A percentile compares a stretch with the other conserved stretches of the same genome.
phyloP scores from a whole-genome alignment of 2,329 filamentous ascomycete genomes.

The Coniochaeta sp. region DNA sequence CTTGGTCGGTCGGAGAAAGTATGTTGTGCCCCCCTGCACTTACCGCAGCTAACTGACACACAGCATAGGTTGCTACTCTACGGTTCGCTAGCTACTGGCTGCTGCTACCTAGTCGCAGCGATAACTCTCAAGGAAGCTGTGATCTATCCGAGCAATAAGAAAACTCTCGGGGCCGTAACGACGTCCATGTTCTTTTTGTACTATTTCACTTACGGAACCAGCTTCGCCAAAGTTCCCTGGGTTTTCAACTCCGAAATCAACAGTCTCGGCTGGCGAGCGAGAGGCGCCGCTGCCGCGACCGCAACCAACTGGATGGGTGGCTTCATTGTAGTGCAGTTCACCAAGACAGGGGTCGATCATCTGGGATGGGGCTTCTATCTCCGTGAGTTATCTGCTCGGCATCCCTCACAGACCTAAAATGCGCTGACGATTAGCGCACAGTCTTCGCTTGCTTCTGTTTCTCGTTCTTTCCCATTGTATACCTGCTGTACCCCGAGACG shows the following conservation, averaged over 20 bases:
- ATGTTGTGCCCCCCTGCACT: not conserved
- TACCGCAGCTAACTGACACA: not conserved
- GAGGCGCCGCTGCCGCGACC: slow-evolving; percentile 34
- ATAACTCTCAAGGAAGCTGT: slow-evolving; percentile 23
- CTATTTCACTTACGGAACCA: slow-evolving; percentile 32
- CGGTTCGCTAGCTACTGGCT: slow-evolving; percentile 24
- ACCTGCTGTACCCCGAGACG: slow-evolving; percentile 43
- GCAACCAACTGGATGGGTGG: slow-evolving; percentile 36
- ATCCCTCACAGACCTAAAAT: slow-evolving; percentile 6
- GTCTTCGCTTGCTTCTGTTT: slow-evolving; percentile 21
- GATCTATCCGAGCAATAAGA: slow-evolving; percentile 19
- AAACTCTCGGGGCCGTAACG: slow-evolving; percentile 25
- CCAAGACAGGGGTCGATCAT: slow-evolving; percentile 32
- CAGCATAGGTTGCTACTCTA: slow-evolving; percentile 28
- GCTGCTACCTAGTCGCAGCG: slow-evolving; percentile 29
- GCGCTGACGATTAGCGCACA: not conserved
- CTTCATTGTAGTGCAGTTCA: slow-evolving; percentile 36
- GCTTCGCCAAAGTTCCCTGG: slow-evolving; percentile 31
- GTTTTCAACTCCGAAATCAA: slow-evolving; percentile 35
- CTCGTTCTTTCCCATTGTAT: slow-evolving; percentile 30
- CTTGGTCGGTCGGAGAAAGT: slow-evolving; percentile 30
- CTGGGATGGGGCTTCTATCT: slow-evolving; percentile 34
- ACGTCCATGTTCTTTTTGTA: slow-evolving; percentile 36
- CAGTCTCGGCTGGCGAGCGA: slow-evolving; percentile 30
- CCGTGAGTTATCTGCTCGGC: slow-evolving; percentile 18